Evolutionary conservation across 352 stramenopile species (phyloP).

Genomic region (Phytophthora citrophthora): DNA sequence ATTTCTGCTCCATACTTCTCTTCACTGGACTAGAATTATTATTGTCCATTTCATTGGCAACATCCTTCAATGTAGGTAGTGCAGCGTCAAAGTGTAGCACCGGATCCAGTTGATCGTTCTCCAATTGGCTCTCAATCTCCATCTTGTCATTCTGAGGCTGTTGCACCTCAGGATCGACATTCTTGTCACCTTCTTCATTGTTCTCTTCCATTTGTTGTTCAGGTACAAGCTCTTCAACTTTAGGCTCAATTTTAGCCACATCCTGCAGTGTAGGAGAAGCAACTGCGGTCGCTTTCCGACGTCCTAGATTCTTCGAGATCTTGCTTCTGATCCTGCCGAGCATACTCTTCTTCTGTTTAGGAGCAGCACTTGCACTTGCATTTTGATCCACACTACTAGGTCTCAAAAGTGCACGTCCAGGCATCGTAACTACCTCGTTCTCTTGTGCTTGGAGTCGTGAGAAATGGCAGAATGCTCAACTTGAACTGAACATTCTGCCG

Average conservation of each 20-base stretch:
- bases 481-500: conserved; percentile 11
- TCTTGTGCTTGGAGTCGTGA: conserved; percentile 16
- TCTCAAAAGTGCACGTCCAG: conserved; percentile 41
- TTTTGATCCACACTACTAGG: conserved; percentile 15
- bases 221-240: conserved; percentile 2
- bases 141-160: conserved; percentile 1
- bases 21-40: conserved; percentile 1
- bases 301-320: conserved; percentile 54
- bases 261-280: conserved; percentile 44
- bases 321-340: conserved; percentile 79
- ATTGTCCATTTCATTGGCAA: not conserved
- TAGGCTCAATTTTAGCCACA: conserved; percentile 28
- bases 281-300: conserved; percentile 40
- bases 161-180: not conserved
- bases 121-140: not conserved
- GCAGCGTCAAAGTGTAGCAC: conserved; percentile 22
- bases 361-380: not conserved
- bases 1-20: conserved; percentile 7
- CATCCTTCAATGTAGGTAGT: not conserved
- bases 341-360: conserved; percentile 67
- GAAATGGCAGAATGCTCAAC: conserved; percentile 12
- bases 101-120: conserved; percentile 6
- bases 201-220: conserved; percentile 19
- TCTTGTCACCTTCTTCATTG: conserved; percentile 13
- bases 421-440: conserved; percentile 6